Evolutionary conservation across 257 asterid genomes (phyloP).

Genomic region (Voacanga thouarsii): DNA sequence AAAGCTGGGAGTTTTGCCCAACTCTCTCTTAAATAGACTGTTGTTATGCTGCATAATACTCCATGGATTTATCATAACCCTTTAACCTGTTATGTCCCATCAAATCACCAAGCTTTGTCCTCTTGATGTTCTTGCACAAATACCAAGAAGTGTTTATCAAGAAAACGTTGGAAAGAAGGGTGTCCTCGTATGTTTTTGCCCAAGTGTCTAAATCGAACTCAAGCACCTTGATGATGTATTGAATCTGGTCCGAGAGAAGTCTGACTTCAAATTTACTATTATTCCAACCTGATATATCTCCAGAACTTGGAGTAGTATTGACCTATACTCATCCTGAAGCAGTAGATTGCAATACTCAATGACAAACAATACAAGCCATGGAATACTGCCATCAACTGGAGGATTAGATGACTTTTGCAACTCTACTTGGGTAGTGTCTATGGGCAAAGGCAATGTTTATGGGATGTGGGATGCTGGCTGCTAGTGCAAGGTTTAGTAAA

Average conservation of each 20-base stretch:
- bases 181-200: slow-evolving; percentile 51
- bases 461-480: too few species aligned
- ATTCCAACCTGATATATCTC: slow-evolving; percentile 71
- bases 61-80: slow-evolving; percentile 48
- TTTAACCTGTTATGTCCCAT: slow-evolving; percentile 68
- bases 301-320: slow-evolving; percentile 48
- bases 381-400: slow-evolving; percentile 60
- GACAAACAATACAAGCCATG: slow-evolving; percentile 59
- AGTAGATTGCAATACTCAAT: slow-evolving; percentile 61
- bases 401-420: slow-evolving; percentile 52
- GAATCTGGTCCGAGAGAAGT: slow-evolving; percentile 44
- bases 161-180: slow-evolving; percentile 49
- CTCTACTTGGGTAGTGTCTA: too few species aligned
- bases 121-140: slow-evolving; percentile 43
- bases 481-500: too few species aligned
- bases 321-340: slow-evolving; percentile 58
- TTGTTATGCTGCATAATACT: slow-evolving; percentile 41
- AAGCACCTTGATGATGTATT: slow-evolving; percentile 41
- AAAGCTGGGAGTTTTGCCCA: slow-evolving; percentile 64
- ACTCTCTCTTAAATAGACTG: slow-evolving; percentile 58
- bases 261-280: slow-evolving; percentile 30
- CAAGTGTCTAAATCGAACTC: slow-evolving; percentile 63
- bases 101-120: slow-evolving; percentile 61
- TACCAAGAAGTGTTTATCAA: slow-evolving; percentile 68
- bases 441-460: too few species aligned